Evolutionary conservation across 352 stramenopile genomes (phyloP), one percentile per base, ranked within the genome.

Genomic region (Globisporangium polare): DNA sequence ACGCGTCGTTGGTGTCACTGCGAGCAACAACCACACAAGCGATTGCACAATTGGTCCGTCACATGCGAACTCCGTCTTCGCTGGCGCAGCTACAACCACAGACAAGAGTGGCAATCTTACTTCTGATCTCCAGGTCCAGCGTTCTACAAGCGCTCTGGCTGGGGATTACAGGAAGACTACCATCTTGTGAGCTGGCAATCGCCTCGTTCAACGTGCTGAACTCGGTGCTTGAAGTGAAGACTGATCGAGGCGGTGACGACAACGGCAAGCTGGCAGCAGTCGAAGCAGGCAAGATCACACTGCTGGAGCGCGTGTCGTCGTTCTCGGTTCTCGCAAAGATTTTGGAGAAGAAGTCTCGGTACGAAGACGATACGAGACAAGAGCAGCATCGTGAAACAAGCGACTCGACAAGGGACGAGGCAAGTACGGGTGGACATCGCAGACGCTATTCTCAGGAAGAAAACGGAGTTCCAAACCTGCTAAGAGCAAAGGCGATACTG

Each of bases 131-230:
- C 0, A 80, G 80, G 37, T 35, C 60, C 8, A 72, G 70, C 9
- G 51, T 80, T 54, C 43, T 89, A 5, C 62, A 75, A 8, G 63
- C 67, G 3, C 33, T 89, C 10, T 90, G 78, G 75, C 53, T 41
- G n/a, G 74, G 77, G 1, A 66, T 69, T n/a, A 22, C 20, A 24
- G n/a, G 26, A 24, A 24, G 39, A 1, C 17, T 61, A 29, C 17
- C 67, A 39, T 61, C 61, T 18, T 41, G 45, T 12, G 70, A 83
- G 9, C 58, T 89, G 55, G 56, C 68, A 8, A 71, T 85, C 13
- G 69, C 80, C 18, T 87, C 80, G 5, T 58, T 92, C 0, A 94
- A 89, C 41, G 68, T 88, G 7, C 49, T 92, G 2, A 94, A 89
- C 42, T 50, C 68, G 22, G 82, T 82, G 46, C 65, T 94, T 3